Evolutionary conservation across 306 rosid species (phyloP).

Genomic region (Boehmeria nivea): DNA sequence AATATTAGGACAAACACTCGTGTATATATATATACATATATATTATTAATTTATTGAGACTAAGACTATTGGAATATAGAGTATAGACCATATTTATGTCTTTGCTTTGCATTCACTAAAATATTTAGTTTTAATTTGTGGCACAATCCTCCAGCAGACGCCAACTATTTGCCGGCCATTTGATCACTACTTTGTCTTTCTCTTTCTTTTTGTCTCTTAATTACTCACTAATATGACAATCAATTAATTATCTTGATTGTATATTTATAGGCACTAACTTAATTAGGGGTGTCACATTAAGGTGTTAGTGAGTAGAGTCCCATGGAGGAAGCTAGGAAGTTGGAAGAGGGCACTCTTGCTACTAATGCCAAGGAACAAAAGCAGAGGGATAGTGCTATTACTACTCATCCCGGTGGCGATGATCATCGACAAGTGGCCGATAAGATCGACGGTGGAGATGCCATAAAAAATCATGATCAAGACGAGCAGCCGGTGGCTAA

Average conservation of each 20-base stretch:
- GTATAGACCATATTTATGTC: no score
- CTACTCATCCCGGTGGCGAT: no score
- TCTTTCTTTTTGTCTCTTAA: no score
- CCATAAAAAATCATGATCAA: conserved; percentile 13
- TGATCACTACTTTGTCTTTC: conserved; percentile 23
- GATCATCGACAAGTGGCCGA: neutral
- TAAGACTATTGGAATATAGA: no score
- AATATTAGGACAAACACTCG: no score
- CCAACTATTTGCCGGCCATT: conserved; percentile 46
- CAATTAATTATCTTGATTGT: neutral
- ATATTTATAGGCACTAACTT: neutral
- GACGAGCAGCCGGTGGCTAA: conserved; percentile 21
- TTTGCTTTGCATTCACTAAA: no score
- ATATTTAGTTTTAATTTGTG: neutral
- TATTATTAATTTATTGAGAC: no score
- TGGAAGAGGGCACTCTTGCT: conserved; percentile 50
- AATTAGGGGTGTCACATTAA: conserved; percentile 1
- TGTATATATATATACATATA: no score
- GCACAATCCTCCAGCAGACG: conserved; percentile 14
- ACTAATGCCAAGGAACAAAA: conserved; percentile 9
- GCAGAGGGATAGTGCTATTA: neutral
- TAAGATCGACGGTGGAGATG: conserved; percentile 30
- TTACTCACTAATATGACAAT: no score
- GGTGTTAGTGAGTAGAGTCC: neutral
- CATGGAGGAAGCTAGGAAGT: conserved; percentile 49